phyloP scores from a whole-genome alignment of 129 eudicot genomes.

The Dittrichia graveolens region DNA sequence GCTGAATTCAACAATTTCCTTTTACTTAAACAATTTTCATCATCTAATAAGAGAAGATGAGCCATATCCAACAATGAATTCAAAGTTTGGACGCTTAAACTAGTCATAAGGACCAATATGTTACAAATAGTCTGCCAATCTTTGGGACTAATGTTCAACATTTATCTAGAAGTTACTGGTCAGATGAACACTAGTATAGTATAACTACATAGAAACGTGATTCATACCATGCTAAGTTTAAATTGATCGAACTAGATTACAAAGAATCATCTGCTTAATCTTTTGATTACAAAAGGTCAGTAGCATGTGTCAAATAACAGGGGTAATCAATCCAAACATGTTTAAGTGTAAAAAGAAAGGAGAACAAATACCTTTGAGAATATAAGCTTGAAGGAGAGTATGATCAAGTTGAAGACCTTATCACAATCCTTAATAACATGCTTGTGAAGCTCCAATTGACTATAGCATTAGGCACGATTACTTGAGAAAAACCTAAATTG shows the following conservation, averaged over 20 bases:
- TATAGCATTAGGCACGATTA: slow-evolving; percentile 98
- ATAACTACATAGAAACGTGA: background rate
- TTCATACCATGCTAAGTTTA: background rate
- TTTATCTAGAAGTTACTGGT: background rate
- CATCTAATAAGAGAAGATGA: slow-evolving; percentile 8
- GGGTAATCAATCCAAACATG: no score
- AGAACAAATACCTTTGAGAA: slow-evolving; percentile 71
- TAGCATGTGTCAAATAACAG: slow-evolving; percentile 1
- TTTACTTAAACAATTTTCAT: slow-evolving; percentile 3
- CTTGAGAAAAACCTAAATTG: slow-evolving; percentile 41
- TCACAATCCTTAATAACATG: slow-evolving; percentile 96
- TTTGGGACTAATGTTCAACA: slow-evolving; percentile 15
- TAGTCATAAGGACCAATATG: background rate
- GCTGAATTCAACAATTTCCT: background rate
- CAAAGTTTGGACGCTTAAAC: background rate
- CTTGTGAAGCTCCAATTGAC: slow-evolving; percentile 97
- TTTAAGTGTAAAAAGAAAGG: background rate
- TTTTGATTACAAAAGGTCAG: background rate
- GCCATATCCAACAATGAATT: background rate
- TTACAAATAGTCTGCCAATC: slow-evolving; percentile 1
- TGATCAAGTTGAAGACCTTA: slow-evolving; percentile 86
- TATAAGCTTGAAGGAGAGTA: slow-evolving; percentile 75
- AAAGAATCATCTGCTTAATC: background rate
- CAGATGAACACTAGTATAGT: background rate
- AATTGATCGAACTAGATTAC: slow-evolving; percentile 16